Base-by-base conservation (phyloP, 495 filamentous ascomycete genomes). In the Aspergillus affinis region DNA sequence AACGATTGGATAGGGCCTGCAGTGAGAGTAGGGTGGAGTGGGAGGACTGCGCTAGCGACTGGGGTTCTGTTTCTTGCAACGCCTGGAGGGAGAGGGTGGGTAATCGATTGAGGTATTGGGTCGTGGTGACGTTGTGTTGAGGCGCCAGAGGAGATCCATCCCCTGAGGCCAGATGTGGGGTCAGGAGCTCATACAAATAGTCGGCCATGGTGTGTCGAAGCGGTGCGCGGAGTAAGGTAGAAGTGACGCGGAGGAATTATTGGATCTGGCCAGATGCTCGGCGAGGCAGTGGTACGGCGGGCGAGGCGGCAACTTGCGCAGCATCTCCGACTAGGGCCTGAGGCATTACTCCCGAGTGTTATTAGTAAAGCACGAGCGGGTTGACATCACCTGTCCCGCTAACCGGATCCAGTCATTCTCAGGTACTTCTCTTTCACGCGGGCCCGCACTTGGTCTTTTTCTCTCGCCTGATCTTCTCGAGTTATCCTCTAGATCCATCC, bases 1-100 rank as follows among this genome's bases (percentile, higher is more conserved):
- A 97, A 61, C 91, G 90, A 61, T 94, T 92, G 29, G 92, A 93
- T 53, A 98, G 83, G 0, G 87, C 83, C 67, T 99, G 94, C 2
- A 98, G 82, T 12, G 92, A 95, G 32, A 94, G 84, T 12, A 90
- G 82, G n/a, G 89, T 85, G 0, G 89, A 89, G 61, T 97, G 91
- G 7, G 88, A 87, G 49, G 89, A 82, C 64, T 97, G 91, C 1
- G 86, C 73, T 48, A 98, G 82, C 0, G 90, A 89, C 57, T 92
- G 87, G 8, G 88, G 87, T 67, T 99, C 95, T 30, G 83, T 84
- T 41, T 84, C 81, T 30, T 82, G 81, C 49, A 98, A 82, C 9
- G 90, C 83, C 26, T 84, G 76, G 12, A 97, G 79, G 1, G 93
- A 85, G 50, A 93, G 86, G 2, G 90, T 90, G n/a, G 89, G 84